phyloP scores from a whole-genome alignment of 2,329 filamentous ascomycete genomes.

The Neocucurbitaria cava region DNA sequence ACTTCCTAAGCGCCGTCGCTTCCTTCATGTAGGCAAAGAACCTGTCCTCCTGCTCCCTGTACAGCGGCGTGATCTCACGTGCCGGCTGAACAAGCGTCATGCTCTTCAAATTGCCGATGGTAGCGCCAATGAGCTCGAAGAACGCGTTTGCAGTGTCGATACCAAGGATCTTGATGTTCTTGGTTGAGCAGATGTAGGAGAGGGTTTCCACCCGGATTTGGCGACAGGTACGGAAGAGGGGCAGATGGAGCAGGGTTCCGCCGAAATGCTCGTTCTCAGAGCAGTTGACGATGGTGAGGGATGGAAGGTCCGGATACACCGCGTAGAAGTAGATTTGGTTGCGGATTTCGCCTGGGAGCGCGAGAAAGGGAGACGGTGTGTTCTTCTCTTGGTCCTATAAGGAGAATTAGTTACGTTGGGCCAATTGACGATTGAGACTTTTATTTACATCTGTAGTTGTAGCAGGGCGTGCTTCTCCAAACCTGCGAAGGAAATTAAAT shows the following conservation, averaged over 20 bases:
- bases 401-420: not conserved
- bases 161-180: constrained; percentile 13
- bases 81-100: constrained; percentile 1
- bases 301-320: constrained; percentile 15
- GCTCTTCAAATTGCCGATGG: constrained; percentile 5
- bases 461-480: too few species aligned
- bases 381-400: not conserved
- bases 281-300: constrained; percentile 7
- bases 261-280: constrained; percentile 12
- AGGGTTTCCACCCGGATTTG: constrained; percentile 31
- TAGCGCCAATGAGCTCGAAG: constrained; percentile 6
- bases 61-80: not conserved
- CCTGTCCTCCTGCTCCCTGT: not conserved
- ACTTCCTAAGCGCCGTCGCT: not conserved
- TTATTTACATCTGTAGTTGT: not conserved
- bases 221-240: constrained; percentile 27
- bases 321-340: constrained; percentile 25
- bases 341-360: constrained; percentile 32
- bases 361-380: constrained; percentile 8
- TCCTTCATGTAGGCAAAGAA: constrained; percentile 4
- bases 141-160: constrained; percentile 13
- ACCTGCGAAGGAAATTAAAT: not conserved
- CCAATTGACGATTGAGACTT: too few species aligned
- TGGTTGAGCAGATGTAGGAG: constrained; percentile 23
- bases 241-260: constrained; percentile 9